phyloP scores from a whole-genome alignment of 371 early-diverging fungal species.

The Actinomucor elegans region DNA sequence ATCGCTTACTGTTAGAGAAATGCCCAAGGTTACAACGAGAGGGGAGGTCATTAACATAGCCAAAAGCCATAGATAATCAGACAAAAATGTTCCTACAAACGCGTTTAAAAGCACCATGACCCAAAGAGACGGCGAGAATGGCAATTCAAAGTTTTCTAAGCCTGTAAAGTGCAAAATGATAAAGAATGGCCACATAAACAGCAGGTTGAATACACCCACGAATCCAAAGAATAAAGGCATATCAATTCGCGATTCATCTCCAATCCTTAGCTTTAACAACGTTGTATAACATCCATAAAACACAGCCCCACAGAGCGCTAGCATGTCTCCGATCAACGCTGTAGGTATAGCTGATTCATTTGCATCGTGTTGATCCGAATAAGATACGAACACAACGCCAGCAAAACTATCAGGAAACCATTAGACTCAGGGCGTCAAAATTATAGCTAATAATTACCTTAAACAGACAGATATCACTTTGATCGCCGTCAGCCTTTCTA shows the following conservation, averaged over 20 bases:
- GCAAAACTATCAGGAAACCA: conserved; percentile 36
- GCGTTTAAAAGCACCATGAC: conserved; percentile 71
- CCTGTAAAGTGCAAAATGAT: conserved; percentile 63
- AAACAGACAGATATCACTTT: conserved; percentile 60
- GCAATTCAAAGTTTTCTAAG: conserved; percentile 70
- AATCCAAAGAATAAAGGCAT: conserved; percentile 83
- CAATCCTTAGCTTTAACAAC: conserved; percentile 67
- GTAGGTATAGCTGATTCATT: conserved; percentile 2
- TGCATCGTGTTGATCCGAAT: conserved; percentile 34
- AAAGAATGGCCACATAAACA: conserved; percentile 73
- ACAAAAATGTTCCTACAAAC: conserved; percentile 78
- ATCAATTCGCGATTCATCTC: conserved; percentile 70
- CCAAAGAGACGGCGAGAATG: conserved; percentile 55
- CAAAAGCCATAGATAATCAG: conserved; percentile 80
- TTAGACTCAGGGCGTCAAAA: background rate
- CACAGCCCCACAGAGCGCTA: conserved; percentile 72
- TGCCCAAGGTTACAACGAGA: conserved; percentile 74
- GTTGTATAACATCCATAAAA: conserved; percentile 83
- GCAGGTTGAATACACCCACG: conserved; percentile 75
- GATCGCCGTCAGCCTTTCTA: conserved; percentile 58
- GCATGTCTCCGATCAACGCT: conserved; percentile 64
- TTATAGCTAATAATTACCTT: conserved; percentile 36
- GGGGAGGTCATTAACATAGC: conserved; percentile 84
- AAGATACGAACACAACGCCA: conserved; percentile 61
- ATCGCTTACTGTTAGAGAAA: conserved; percentile 65